Evolutionary conservation across 306 rosid species (phyloP).

Genomic region (Cucurbita argyrosperma): DNA sequence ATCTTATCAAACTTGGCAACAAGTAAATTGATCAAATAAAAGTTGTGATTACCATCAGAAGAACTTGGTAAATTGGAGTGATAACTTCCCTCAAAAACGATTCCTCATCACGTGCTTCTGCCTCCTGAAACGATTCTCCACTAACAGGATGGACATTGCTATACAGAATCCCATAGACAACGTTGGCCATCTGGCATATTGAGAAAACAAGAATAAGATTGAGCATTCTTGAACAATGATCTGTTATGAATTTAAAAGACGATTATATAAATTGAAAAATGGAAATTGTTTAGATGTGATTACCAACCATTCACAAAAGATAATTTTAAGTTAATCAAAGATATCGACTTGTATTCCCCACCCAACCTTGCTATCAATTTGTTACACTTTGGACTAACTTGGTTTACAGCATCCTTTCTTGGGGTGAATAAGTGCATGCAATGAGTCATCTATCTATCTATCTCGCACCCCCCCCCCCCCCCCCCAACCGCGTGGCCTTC

Average conservation of each 20-base stretch:
- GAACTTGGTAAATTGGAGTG: conserved; percentile 54
- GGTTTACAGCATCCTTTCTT: not conserved
- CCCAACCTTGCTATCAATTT: not conserved
- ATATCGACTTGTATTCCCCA: not conserved
- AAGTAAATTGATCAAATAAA: conserved; percentile 10
- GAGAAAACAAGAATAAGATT: not conserved
- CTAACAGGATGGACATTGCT: conserved; percentile 34
- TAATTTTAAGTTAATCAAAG: not conserved
- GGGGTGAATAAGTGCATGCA: too few relatives aligned
- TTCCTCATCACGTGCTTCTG: conserved; percentile 44
- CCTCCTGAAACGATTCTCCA: conserved; percentile 32
- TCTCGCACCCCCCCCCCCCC: too few relatives aligned
- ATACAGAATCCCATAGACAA: conserved; percentile 37
- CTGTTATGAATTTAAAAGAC: not conserved
- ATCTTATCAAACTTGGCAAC: conserved; percentile 5
- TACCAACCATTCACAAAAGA: not conserved
- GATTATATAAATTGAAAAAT: not conserved
- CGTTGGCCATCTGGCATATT: conserved; percentile 54
- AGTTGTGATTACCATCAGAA: conserved; percentile 40
- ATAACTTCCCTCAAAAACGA: conserved; percentile 51
- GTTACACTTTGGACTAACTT: not conserved
- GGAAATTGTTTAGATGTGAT: not conserved
- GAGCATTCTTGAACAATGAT: not conserved
- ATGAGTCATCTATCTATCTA: too few relatives aligned
- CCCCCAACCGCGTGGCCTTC: too few relatives aligned